phyloP scores from a whole-genome alignment of 2,329 filamentous ascomycete species.

The Leptographium lundbergii region DNA sequence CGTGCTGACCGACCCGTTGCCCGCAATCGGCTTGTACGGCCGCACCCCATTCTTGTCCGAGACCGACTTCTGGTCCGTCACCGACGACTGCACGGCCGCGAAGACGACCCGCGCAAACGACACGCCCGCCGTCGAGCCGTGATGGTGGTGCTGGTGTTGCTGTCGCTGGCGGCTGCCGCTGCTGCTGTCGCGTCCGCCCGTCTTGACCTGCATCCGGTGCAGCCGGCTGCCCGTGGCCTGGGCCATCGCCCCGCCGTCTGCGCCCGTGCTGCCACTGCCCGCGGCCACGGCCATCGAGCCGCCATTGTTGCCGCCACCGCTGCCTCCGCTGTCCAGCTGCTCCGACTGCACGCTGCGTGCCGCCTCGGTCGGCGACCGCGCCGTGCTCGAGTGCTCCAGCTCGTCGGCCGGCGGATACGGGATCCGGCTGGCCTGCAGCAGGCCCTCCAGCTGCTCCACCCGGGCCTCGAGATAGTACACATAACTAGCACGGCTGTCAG shows the following conservation, averaged over 20 bases:
- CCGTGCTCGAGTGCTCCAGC: constrained; percentile 40
- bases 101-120: constrained; percentile 92
- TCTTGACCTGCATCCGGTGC: constrained; percentile 44
- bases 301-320: background rate
- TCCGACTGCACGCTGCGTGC: constrained; percentile 13
- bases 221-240: constrained; percentile 34
- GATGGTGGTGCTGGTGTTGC: constrained; percentile 38
- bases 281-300: constrained; percentile 16
- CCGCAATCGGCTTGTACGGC: constrained; percentile 41
- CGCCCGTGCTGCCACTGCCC: background rate
- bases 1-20: constrained; percentile 27
- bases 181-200: constrained; percentile 12
- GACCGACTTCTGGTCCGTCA: constrained; percentile 50
- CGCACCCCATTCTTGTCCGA: constrained; percentile 53
- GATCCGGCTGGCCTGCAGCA: constrained; percentile 58
- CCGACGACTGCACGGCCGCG: constrained; percentile 70
- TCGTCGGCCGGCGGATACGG: constrained; percentile 57
- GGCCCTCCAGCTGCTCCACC: constrained; percentile 67
- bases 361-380: constrained; percentile 4
- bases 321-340: constrained; percentile 17
- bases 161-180: too few species aligned
- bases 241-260: background rate
- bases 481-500: constrained; percentile 44
- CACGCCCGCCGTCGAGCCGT: constrained; percentile 79
- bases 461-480: constrained; percentile 89